Evolutionary conservation across 2,329 filamentous ascomycete genomes (phyloP).

Genomic region (Botryosphaeria dothidea): DNA sequence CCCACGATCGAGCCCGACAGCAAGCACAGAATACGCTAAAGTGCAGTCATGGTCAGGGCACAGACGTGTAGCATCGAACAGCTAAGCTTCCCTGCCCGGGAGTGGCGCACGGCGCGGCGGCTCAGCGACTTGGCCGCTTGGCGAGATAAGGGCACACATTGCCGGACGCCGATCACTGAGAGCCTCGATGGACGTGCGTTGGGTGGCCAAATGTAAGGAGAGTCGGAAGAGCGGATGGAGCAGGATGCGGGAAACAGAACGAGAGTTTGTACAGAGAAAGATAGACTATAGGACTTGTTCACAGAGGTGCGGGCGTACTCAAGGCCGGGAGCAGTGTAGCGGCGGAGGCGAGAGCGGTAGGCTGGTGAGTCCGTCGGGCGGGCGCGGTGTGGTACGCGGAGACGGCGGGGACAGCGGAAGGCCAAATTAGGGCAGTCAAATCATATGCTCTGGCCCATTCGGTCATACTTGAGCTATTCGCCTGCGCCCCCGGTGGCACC

Average conservation of each 20-base stretch:
- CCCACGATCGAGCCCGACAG: neutral
- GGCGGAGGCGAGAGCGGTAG: neutral
- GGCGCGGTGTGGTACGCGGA: neutral
- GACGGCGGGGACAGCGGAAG: neutral
- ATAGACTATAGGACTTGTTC: too few species aligned
- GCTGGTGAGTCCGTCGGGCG: neutral
- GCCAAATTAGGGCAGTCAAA: slow-evolving; percentile 3
- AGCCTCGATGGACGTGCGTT: neutral
- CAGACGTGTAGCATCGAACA: neutral
- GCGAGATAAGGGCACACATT: slow-evolving; percentile 17
- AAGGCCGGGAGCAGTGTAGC: neutral
- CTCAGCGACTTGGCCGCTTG: slow-evolving; percentile 4
- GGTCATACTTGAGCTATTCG: neutral
- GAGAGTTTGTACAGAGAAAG: too few species aligned
- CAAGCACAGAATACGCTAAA: neutral
- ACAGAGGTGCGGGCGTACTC: too few species aligned
- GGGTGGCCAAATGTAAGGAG: neutral
- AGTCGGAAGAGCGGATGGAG: neutral
- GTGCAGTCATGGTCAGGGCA: neutral
- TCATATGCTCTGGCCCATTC: neutral
- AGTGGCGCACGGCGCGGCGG: slow-evolving; percentile 7
- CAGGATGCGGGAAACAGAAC: neutral
- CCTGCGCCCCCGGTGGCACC: neutral
- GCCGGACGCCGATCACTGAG: neutral
- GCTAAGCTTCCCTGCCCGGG: slow-evolving; percentile 12